phyloP scores from a whole-genome alignment of 805 yeast species.

The Ogataea trehalophila region DNA sequence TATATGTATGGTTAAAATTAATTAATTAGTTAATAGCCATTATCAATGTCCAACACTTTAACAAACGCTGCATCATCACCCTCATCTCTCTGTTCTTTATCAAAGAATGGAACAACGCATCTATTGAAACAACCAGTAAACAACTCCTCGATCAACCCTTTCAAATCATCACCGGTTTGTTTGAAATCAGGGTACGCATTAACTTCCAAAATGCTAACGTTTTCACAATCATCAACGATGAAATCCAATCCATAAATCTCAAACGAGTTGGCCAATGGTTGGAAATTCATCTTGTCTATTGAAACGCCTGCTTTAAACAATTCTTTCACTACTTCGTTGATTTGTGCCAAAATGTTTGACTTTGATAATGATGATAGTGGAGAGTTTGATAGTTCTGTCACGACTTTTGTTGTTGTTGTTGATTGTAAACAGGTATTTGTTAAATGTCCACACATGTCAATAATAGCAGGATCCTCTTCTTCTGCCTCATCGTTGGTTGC shows the following conservation, averaged over 20 bases:
- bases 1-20: neutral
- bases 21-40: constrained; percentile 4
- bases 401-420: constrained; percentile 34
- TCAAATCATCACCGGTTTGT: constrained; percentile 83
- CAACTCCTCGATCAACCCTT: constrained; percentile 57
- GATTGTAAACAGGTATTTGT: constrained; percentile 91
- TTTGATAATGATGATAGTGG: constrained; percentile 32
- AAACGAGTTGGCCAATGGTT: constrained; percentile 72
- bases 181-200: constrained; percentile 96
- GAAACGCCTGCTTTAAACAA: constrained; percentile 74
- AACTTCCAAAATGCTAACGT: constrained; percentile 70
- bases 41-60: constrained; percentile 34
- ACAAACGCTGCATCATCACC: constrained; percentile 13
- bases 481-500: neutral
- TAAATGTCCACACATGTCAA: constrained; percentile 67
- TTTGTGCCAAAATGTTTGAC: constrained; percentile 43
- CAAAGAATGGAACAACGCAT: constrained; percentile 47
- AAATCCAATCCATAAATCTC: constrained; percentile 91
- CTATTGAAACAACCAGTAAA: constrained; percentile 51
- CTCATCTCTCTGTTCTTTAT: constrained; percentile 5
- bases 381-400: constrained; percentile 61
- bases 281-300: constrained; percentile 81
- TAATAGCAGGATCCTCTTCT: constrained; percentile 20
- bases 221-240: constrained; percentile 52
- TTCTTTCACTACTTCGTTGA: constrained; percentile 61